These are phyloP conservation scores for Thinopyrum elongatum DNA, from an alignment of 176 grass and related monocot genomes.

Conservation along the genomic window DNA sequence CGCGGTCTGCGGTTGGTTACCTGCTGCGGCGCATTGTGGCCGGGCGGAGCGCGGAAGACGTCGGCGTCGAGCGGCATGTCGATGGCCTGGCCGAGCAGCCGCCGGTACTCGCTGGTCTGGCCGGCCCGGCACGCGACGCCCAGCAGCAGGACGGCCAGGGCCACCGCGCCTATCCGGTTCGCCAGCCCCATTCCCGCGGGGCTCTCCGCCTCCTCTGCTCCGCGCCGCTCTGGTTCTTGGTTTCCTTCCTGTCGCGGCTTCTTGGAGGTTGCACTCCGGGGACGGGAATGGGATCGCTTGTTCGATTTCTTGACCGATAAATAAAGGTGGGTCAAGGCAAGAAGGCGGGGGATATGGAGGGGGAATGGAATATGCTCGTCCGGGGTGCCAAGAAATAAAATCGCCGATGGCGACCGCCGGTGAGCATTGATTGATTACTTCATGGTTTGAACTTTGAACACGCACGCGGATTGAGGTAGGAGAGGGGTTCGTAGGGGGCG, in stretches of 20 bases:
- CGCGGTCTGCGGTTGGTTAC: neutral
- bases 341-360: neutral
- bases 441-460: constrained; percentile 33
- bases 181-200: constrained; percentile 2
- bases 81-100: constrained; percentile 55
- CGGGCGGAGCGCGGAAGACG: constrained; percentile 67
- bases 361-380: constrained; percentile 40
- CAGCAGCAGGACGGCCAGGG: constrained; percentile 1
- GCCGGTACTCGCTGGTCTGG: constrained; percentile 53
- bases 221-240: constrained; percentile 1
- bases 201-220: neutral
- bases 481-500: no score
- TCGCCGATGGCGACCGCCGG: neutral
- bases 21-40: constrained; percentile 80
- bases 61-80: constrained; percentile 87
- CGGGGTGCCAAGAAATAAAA: constrained; percentile 41
- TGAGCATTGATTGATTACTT: neutral
- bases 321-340: constrained; percentile 17
- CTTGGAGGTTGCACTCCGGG: neutral
- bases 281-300: constrained; percentile 35
- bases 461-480: neutral
- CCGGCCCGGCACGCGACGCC: constrained; percentile 36
- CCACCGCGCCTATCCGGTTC: constrained; percentile 1
- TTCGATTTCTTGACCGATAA: neutral
- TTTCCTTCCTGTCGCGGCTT: neutral